Percentiles rank a stretch among this genome's conserved stretches.
Conservation (phyloP, 805 yeast genomes). For the Saccharomycopsis sp. region DNA sequence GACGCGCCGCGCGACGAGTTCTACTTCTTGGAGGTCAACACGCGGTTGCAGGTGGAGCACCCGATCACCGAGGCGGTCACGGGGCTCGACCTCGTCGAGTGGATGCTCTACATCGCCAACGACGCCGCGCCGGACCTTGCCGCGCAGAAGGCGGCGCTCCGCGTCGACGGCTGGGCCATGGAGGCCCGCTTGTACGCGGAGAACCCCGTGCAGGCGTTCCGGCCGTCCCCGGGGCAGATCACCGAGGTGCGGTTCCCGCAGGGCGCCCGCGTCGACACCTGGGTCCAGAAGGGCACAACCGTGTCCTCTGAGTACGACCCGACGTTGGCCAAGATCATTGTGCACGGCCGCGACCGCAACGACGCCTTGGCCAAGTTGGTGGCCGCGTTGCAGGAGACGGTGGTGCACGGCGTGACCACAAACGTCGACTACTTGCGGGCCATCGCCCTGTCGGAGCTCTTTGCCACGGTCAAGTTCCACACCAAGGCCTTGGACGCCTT, state of each 20-base stretch:
- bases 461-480: conserved; percentile 73
- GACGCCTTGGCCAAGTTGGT: conserved; percentile 77
- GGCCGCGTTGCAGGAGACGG: conserved; percentile 79
- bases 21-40: conserved; percentile 92
- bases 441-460: conserved; percentile 78
- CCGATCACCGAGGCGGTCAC: conserved; percentile 95
- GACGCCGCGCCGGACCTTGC: conserved; percentile 77
- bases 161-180: conserved; percentile 82
- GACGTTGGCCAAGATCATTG: conserved; percentile 91
- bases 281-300: conserved; percentile 86
- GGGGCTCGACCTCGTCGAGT: conserved; percentile 89
- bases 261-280: conserved; percentile 91
- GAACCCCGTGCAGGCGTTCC: conserved; percentile 89
- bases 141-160: conserved; percentile 37
- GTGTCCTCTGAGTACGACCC: conserved; percentile 95
- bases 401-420: conserved; percentile 80
- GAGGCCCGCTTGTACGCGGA: conserved; percentile 97
- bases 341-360: conserved; percentile 80
- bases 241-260: conserved; percentile 79
- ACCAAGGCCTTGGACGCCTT: conserved; percentile 83
- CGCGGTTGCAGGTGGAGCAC: conserved; percentile 95
- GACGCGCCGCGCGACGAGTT: conserved; percentile 83
- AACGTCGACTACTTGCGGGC: conserved; percentile 85
- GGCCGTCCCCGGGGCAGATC: conserved; percentile 94
- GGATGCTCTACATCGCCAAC: conserved; percentile 94